Conservation (phyloP, 192 early-diverging fungal species). For the Rhizoclosmatium sp. region DNA sequence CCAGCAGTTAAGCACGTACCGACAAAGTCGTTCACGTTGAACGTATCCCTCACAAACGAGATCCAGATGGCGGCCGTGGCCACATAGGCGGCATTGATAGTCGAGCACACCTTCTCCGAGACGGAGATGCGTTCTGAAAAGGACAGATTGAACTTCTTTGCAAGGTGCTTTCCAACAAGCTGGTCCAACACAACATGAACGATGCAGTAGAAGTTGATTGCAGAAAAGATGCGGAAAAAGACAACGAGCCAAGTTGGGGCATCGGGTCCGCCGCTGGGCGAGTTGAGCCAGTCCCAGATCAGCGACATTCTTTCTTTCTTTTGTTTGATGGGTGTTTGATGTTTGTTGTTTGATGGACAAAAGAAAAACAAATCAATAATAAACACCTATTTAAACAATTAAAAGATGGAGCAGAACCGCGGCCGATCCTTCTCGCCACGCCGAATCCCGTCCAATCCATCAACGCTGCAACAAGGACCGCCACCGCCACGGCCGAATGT, state of each 20-base stretch:
- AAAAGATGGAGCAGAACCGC: neutral
- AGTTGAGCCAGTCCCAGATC: neutral
- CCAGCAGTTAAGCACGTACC: neutral
- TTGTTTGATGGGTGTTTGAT: neutral
- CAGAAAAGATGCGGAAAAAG: neutral
- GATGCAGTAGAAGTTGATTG: slow-evolving; percentile 12
- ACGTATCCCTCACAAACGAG: neutral
- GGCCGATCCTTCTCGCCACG: neutral
- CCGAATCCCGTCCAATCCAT: neutral
- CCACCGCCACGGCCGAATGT: neutral
- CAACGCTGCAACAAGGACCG: neutral
- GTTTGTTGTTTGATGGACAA: neutral
- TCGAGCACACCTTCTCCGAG: slow-evolving; percentile 25
- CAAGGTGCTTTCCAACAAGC: neutral
- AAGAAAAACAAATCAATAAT: neutral
- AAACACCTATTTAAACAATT: neutral
- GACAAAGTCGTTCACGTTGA: neutral
- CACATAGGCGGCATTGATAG: slow-evolving; percentile 23
- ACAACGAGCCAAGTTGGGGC: slow-evolving; percentile 3
- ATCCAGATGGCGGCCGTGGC: slow-evolving; percentile 17
- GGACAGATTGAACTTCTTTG: neutral
- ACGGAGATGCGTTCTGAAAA: slow-evolving; percentile 32
- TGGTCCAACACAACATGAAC: slow-evolving; percentile 20
- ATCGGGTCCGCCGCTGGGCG: neutral
- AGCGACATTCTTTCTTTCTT: neutral